phyloP scores from a whole-genome alignment of 345 rosid species.

The Citrus unshiu region DNA sequence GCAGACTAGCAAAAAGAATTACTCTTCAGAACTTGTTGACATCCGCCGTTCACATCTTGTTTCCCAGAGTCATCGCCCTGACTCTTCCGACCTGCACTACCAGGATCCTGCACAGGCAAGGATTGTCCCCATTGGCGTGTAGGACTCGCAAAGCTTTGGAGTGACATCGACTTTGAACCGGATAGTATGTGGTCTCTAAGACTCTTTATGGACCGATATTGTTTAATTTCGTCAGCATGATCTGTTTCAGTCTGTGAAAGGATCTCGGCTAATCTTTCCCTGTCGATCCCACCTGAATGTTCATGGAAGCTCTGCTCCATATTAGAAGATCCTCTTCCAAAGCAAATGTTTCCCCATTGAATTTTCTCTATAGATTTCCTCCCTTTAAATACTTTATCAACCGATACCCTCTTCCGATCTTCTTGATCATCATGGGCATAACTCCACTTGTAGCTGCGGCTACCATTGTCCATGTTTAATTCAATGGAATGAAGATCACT shows the following conservation, averaged over 20 bases:
- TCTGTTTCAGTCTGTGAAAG: conserved; percentile 31
- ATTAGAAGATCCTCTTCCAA: conserved; percentile 31
- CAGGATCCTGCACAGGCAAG: conserved; percentile 24
- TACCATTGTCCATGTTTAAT: conserved; percentile 69
- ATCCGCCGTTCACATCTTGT: conserved; percentile 17
- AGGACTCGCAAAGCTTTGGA: conserved; percentile 34
- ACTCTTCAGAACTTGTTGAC: conserved; percentile 27
- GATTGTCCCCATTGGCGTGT: conserved; percentile 26
- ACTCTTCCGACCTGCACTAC: conserved; percentile 8
- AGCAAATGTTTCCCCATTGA: conserved; percentile 56
- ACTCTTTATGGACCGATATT: conserved; percentile 41
- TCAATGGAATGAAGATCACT: conserved; percentile 95
- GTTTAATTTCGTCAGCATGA: conserved; percentile 38
- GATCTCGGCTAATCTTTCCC: conserved; percentile 28
- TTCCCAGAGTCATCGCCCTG: conserved; percentile 18
- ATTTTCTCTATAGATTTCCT: conserved; percentile 51
- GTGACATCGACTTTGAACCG: conserved; percentile 20
- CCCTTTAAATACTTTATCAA: conserved; percentile 43
- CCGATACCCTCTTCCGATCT: conserved; percentile 27
- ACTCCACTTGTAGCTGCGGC: conserved; percentile 77
- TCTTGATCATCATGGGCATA: conserved; percentile 40
- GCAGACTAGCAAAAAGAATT: neutral
- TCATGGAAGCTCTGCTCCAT: conserved; percentile 25
- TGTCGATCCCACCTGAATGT: conserved; percentile 28
- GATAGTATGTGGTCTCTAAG: conserved; percentile 61